Conservation (phyloP, 1,284 basidiomycete genomes). For the Schizophyllum amplum region DNA sequence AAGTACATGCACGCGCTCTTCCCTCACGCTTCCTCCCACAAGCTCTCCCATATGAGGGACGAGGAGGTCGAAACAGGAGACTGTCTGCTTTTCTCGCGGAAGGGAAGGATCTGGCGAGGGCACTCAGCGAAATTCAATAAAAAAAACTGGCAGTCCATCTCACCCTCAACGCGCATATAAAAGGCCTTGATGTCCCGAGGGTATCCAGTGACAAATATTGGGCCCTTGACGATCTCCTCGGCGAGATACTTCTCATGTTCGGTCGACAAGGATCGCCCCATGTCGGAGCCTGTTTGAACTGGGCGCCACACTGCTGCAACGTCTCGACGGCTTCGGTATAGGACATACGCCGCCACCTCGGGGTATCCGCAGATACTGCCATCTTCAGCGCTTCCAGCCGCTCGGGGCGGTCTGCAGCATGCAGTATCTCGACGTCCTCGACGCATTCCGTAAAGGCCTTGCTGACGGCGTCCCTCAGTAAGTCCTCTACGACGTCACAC, state of each 20-base stretch:
- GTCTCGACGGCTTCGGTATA: conserved; percentile 73
- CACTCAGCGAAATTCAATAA: background rate
- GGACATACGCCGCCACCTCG: conserved; percentile 64
- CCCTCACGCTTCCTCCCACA: conserved; percentile 85
- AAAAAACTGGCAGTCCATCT: background rate
- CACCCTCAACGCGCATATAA: conserved; percentile 70
- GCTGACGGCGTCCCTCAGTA: conserved; percentile 40
- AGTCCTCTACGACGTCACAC: conserved; percentile 66
- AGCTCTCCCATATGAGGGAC: conserved; percentile 88
- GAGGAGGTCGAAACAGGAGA: conserved; percentile 92
- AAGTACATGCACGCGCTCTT: conserved; percentile 67
- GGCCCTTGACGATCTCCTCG: conserved; percentile 53
- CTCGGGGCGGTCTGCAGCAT: conserved; percentile 15
- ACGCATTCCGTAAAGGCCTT: conserved; percentile 9
- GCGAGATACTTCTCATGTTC: conserved; percentile 94
- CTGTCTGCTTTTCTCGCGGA: conserved; percentile 38
- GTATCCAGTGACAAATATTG: conserved; percentile 91
- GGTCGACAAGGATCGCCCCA: conserved; percentile 75
- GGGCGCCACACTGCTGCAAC: conserved; percentile 36
- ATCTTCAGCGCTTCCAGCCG: conserved; percentile 24
- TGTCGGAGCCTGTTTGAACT: conserved; percentile 51
- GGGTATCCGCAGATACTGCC: conserved; percentile 23
- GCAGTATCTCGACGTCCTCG: conserved; percentile 30
- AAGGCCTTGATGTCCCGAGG: conserved; percentile 83
- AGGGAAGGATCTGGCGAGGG: background rate